Evolutionary conservation across 306 rosid genomes (phyloP).

Genomic region (Trifolium repens): DNA sequence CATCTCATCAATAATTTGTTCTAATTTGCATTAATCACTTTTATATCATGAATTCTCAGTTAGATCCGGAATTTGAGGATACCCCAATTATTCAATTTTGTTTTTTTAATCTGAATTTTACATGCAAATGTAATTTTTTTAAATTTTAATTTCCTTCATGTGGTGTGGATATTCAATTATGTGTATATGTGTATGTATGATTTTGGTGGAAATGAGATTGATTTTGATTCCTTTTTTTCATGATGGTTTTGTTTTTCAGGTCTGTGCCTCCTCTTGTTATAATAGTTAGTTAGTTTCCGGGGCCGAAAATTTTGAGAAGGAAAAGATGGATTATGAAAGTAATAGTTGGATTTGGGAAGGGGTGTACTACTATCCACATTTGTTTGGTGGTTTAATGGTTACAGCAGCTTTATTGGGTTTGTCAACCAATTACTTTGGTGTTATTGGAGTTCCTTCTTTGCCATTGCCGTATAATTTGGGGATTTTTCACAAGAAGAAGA

Average conservation of each 20-base stretch:
- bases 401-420: slow-evolving; percentile 95
- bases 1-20: not conserved
- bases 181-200: not conserved
- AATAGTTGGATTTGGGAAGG: slow-evolving; percentile 95
- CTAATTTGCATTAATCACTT: not conserved
- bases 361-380: slow-evolving; percentile 71
- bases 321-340: slow-evolving; percentile 74
- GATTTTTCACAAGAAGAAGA: slow-evolving; percentile 76
- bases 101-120: slow-evolving; percentile 25
- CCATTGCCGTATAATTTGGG: slow-evolving; percentile 67
- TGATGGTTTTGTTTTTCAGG: slow-evolving; percentile 38
- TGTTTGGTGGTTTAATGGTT: slow-evolving; percentile 95
- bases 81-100: slow-evolving; percentile 22
- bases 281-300: slow-evolving; percentile 36
- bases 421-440: slow-evolving; percentile 87
- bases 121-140: slow-evolving; percentile 36
- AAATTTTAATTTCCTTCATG: slow-evolving; percentile 9
- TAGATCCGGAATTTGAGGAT: slow-evolving; percentile 38
- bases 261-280: slow-evolving; percentile 75
- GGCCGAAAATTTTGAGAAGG: not conserved
- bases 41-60: not conserved
- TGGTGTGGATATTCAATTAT: slow-evolving; percentile 1
- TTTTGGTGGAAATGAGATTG: slow-evolving; percentile 1
- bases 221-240: not conserved
- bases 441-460: slow-evolving; percentile 66